Evolutionary conservation across 2,329 filamentous ascomycete genomes (phyloP).

Genomic region (Zymoseptoria brevis): DNA sequence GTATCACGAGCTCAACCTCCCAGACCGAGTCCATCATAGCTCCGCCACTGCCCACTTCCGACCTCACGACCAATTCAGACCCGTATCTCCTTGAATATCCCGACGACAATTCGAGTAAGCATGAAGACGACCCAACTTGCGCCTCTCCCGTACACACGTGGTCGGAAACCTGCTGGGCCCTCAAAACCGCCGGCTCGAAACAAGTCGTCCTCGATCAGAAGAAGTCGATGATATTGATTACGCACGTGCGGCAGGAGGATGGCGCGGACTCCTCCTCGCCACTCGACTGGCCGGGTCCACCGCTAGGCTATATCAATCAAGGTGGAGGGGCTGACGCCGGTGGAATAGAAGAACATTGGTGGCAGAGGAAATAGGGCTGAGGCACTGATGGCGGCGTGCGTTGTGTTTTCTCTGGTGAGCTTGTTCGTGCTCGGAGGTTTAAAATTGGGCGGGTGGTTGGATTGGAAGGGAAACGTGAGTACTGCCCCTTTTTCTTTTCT

Average conservation of each 20-base stretch:
- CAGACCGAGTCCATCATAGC: neutral
- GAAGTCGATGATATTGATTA: neutral
- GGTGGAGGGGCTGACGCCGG: no score
- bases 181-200: no score
- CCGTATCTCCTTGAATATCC: conserved; percentile 1
- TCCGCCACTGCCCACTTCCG: neutral
- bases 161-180: neutral
- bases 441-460: neutral
- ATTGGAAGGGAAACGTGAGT: neutral
- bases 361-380: neutral
- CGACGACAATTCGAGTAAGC: neutral
- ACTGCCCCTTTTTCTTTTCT: neutral
- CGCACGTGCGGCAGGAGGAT: neutral
- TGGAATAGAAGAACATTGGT: neutral
- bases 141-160: no score
- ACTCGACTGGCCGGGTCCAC: no score
- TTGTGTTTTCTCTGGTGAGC: neutral
- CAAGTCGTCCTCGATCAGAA: neutral
- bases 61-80: neutral
- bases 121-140: neutral
- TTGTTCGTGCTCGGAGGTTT: neutral
- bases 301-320: no score
- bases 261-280: neutral
- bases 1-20: neutral
- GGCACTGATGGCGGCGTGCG: neutral